A percentile compares a stretch with the other conserved stretches of the same genome.
Evolutionary conservation across 2,329 filamentous ascomycete species (phyloP).

Genomic region (Diatrype stigma): DNA sequence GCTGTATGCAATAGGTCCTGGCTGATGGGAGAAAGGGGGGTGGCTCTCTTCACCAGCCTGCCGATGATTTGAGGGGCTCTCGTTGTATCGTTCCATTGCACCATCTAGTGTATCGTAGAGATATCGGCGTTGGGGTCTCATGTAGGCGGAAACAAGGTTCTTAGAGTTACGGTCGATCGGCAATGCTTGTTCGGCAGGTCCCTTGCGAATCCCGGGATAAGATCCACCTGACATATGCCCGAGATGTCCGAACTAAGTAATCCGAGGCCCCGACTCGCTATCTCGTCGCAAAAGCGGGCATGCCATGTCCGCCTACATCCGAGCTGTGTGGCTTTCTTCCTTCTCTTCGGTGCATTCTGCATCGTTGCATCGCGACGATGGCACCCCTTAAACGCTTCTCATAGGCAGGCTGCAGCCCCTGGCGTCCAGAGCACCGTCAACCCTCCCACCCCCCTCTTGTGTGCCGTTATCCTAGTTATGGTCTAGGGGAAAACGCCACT

Average conservation of each 20-base stretch:
- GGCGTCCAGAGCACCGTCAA: neutral
- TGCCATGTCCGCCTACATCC: neutral
- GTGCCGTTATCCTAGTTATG: neutral
- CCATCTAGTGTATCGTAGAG: too few species aligned
- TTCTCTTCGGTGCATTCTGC: neutral
- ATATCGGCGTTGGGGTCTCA: neutral
- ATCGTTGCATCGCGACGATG: neutral
- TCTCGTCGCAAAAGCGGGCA: neutral
- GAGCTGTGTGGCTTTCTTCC: neutral
- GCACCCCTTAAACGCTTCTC: neutral
- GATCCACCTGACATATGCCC: neutral
- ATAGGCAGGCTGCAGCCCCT: neutral
- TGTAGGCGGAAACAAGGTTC: neutral
- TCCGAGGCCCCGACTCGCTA: neutral
- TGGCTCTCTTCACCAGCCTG: neutral
- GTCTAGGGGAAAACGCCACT: conserved; percentile 66
- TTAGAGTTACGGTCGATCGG: neutral
- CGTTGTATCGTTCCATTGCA: neutral
- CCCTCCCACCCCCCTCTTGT: too few species aligned
- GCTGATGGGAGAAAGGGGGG: neutral
- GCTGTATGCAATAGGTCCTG: neutral
- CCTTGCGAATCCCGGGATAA: neutral
- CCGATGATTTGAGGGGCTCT: neutral
- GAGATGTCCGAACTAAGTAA: conserved; percentile 1
- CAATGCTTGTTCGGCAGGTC: neutral